Evolutionary conservation across 805 yeast species (phyloP), one percentile per base, ranked within the genome.

Genomic region (Candida lessepsii): DNA sequence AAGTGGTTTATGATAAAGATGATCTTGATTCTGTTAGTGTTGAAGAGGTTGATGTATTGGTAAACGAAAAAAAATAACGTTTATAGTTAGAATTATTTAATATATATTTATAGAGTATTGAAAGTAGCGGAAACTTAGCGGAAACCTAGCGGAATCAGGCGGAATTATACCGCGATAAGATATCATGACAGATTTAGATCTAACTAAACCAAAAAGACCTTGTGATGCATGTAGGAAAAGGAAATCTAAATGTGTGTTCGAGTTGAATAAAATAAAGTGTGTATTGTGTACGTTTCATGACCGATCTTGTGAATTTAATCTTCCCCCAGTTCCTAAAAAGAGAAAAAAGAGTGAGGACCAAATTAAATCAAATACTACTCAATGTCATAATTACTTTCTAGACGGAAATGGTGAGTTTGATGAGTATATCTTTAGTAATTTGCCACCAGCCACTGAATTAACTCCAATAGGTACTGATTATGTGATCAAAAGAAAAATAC

Each of bases 181-280:
- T 11, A 24, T 20, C 5, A 27, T 27, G 29, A 14, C 29, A 11
- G 29, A 27, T 13, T 5, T 13, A 13, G 29, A 27, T 27, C 31
- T 31, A 37, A 37, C 38, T 29, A 37, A 29, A 34, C 47, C 34
- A 9, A 20, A 25, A 34, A 16, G 48, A 18, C 48, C 48, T 2
- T 45, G 48, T 34, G 48, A 45, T 23, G 13, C 41, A 15, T 45
- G 48, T 16, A 30, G 48, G 29, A 45, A 36, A 14, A 24, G 48
- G 5, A 45, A 45, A 27, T 27, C 48, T 23, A 45, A 45, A 24
- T 45, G 48, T 41, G 43, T 45, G 11, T 39, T 41, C 20, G 48
- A 45, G 13, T 23, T 26, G 7, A 24, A 14, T 16, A 33, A 28
- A 7, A 15, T 15, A 2, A 35, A 36, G 23, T 45, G 48, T 27